A percentile compares a stretch with the other conserved stretches of the same genome.
These are phyloP conservation scores for Suillus hirtellus DNA, from an alignment of 768 basidiomycete species.

Conservation along the genomic window DNA sequence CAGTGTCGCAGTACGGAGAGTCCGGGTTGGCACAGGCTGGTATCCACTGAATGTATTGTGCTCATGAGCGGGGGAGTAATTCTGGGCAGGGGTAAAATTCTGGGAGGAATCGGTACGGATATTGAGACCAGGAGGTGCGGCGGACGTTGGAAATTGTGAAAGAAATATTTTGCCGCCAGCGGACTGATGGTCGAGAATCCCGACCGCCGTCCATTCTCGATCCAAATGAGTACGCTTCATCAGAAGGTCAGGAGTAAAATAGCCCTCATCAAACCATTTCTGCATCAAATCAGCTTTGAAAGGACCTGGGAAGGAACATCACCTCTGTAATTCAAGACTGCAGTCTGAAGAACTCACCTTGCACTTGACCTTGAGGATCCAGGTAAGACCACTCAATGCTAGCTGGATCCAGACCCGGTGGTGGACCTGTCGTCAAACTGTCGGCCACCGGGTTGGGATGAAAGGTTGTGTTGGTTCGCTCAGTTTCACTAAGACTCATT, in stretches of 20 bases:
- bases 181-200: constrained; percentile 54
- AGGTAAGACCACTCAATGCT: constrained; percentile 88
- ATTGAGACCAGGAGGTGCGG: constrained; percentile 55
- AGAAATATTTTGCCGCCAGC: constrained; percentile 63
- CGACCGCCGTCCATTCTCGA: constrained; percentile 64
- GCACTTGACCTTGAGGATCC: constrained; percentile 88
- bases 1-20: constrained; percentile 61
- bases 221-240: constrained; percentile 82
- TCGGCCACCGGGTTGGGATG: constrained; percentile 15
- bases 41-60: constrained; percentile 46
- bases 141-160: constrained; percentile 41
- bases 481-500: constrained; percentile 20
- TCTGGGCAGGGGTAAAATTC: constrained; percentile 44
- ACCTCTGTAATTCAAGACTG: neutral
- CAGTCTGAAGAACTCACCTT: constrained; percentile 54
- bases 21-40: constrained; percentile 66
- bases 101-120: constrained; percentile 52
- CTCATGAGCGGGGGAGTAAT: constrained; percentile 40
- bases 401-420: constrained; percentile 56
- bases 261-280: constrained; percentile 90
- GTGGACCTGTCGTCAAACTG: constrained; percentile 33
- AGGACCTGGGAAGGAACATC: constrained; percentile 58
- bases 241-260: constrained; percentile 79
- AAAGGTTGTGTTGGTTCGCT: constrained; percentile 11
- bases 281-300: constrained; percentile 91